Evolutionary conservation across 768 basidiomycete species (phyloP), one percentile per base, ranked within the genome.

Genomic region (Mycena alexandri): DNA sequence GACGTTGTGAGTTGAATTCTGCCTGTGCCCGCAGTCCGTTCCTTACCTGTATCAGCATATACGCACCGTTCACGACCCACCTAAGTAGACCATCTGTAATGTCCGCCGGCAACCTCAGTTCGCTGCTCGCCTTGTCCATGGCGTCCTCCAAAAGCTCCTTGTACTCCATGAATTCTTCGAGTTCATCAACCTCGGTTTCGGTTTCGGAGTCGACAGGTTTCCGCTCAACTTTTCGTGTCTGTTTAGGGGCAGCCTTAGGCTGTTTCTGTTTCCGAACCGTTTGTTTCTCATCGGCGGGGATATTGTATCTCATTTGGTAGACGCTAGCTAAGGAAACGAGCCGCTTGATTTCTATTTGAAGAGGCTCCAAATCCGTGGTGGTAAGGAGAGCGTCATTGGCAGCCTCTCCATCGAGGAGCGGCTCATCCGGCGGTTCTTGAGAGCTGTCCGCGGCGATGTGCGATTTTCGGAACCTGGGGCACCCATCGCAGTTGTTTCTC

Each of bases 41-140:
- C n/a, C n/a, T n/a, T n/a, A 67, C 65, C 59, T 67, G 58, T 43
- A 67, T 57, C 14, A 67, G 59, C 0, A 67, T 48, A 50, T 54
- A 67, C 3, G 59, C 59, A 3, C 34, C 65, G 22, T 54, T 48
- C 52, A 57, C 16, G 10, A 67, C 42, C 29, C 51, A 58, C 29
- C 9, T 16, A 29, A n/a, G 1, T 5, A 67, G 36, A 2, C 44
- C 53, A 0, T 47, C 36, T 2, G 6, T 11, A 8, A 67, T 50
- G 3, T 34, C 19, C 29, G 25, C 17, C 29, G 65, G n/a, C 10
- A 67, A 34, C 0, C 61, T n/a, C 9, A 67, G 34, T 4, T 61
- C 65, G 24, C 22, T 11, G 24, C 16, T 33, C 14, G 46, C 58
- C 2, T 17, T 36, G 7, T 14, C 7, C 36, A 54, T 43, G 8